Evolutionary conservation across 2,329 filamentous ascomycete species (phyloP), one percentile per base, ranked within the genome.

Genomic region (Byssochlamys sp.): DNA sequence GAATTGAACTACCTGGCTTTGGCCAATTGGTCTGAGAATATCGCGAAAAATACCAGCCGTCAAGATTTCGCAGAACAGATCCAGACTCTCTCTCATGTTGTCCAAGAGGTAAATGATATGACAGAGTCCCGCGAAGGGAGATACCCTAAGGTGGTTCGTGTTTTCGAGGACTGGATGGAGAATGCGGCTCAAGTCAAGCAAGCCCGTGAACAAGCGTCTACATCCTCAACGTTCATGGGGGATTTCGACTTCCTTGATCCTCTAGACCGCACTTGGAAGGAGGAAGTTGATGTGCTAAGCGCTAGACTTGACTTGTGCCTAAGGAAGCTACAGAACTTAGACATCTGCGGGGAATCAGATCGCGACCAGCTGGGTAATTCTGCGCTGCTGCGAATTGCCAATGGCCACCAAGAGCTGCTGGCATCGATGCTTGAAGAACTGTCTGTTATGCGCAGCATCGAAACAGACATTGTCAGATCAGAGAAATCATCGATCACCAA

Each of bases 21-120:
- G 35, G 57, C 61, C 27, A 55, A 60, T 53, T 75, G 72, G 70
- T 60, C 69, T 11, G 66, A 67, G 25, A 73, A 72, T 57, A 67
- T 63, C 35, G 60, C 55, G 29, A 64, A 67, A 14, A 62, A 66
- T 55, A 63, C 59, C 53, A 66, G 66, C 7, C 63, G 63, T 6
- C 64, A 67, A 29, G 64, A 63, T 5, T 73, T 75, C 56, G 55
- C 67, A 1, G 67, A 68, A 53, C 73, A 76, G 56, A 67, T 75
- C 25, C 72, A 73, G 55, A 64, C 66, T 24, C 62, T 76, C 24
- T 76, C 74, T 2, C 70, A 69, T 26, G 59, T 74, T n/a, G 59
- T 73, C 5, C 72, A 75, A 60, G 72, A 75, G 19, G 61, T 75
- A 9, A 67, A 68, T 4, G 66, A 71, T 53, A 58, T 76, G n/a